Percentiles rank a stretch among this genome's conserved stretches.
Conservation (phyloP, 805 yeast genomes). For the Jamesozyma rosinii region DNA sequence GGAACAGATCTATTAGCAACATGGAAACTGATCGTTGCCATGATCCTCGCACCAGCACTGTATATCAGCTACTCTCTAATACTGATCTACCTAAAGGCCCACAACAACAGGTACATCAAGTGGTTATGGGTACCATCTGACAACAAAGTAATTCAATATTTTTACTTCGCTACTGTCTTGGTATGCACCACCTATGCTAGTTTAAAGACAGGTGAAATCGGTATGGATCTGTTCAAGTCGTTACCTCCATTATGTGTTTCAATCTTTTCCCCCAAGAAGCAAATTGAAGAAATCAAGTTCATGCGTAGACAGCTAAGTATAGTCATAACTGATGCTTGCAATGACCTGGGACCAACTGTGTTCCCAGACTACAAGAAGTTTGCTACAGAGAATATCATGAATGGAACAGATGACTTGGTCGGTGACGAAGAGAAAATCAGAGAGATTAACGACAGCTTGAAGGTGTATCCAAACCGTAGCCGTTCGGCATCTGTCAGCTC, state of each 20-base stretch:
- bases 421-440: conserved; percentile 1
- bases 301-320: conserved; percentile 52
- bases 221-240: conserved; percentile 76
- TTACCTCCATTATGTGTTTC: conserved; percentile 57
- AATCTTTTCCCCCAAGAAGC: conserved; percentile 33
- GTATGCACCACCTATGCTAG: conserved; percentile 83
- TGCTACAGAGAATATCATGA: conserved; percentile 2
- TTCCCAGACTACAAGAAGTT: conserved; percentile 71
- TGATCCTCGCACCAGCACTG: conserved; percentile 76
- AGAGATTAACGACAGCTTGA: conserved; percentile 4
- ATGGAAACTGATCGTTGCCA: conserved; percentile 83
- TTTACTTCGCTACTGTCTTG: conserved; percentile 44
- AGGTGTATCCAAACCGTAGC: conserved; percentile 13
- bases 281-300: conserved; percentile 44
- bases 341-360: conserved; percentile 73
- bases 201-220: conserved; percentile 79
- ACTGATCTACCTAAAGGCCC: conserved; percentile 31
- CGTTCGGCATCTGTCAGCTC: conserved; percentile 31
- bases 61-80: conserved; percentile 64
- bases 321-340: conserved; percentile 71
- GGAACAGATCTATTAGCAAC: conserved; percentile 91
- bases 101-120: conserved; percentile 12
- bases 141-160: conserved; percentile 28
- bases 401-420: background rate
- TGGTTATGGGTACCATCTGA: conserved; percentile 30